Percentiles rank a stretch among this genome's conserved stretches.
phyloP scores from a whole-genome alignment of 2,329 filamentous ascomycete species.

The Diaporthe longicolla region DNA sequence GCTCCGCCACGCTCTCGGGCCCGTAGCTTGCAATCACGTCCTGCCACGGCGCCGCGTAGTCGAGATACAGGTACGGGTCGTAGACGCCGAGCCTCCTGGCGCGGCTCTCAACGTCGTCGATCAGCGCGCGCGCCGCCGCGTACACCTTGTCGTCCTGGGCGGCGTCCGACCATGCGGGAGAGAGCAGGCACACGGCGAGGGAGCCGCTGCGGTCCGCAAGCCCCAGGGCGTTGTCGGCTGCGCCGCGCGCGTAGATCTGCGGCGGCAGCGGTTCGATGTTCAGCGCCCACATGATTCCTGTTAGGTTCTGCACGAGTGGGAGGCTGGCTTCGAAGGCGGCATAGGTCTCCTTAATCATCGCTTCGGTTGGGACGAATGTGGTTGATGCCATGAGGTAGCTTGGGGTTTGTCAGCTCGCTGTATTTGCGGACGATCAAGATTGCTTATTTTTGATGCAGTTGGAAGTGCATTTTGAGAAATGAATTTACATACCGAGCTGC shows the following conservation, averaged over 20 bases:
- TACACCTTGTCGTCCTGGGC: conserved; percentile 1
- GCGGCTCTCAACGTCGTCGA: conserved; percentile 3
- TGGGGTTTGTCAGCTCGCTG: not conserved
- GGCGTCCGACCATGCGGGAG: conserved; percentile 4
- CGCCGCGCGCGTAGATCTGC: conserved; percentile 40
- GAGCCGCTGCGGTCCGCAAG: not conserved
- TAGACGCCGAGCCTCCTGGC: conserved; percentile 42
- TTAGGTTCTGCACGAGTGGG: not conserved
- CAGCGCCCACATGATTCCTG: conserved; percentile 41
- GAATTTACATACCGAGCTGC: conserved; percentile 9
- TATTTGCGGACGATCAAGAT: not conserved
- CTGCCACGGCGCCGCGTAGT: conserved; percentile 47
- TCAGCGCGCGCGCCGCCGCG: conserved; percentile 16
- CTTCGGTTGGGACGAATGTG: not conserved
- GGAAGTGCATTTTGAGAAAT: not conserved
- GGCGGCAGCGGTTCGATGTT: conserved; percentile 44
- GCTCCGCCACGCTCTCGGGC: conserved; percentile 40
- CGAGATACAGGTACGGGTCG: conserved; percentile 45
- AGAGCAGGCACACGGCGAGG: conserved; percentile 13
- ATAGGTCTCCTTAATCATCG: conserved; percentile 2
- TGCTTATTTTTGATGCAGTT: not conserved
- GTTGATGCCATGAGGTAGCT: not conserved
- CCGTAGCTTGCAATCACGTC: conserved; percentile 45
- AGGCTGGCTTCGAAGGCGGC: conserved; percentile 15
- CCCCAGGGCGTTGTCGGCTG: conserved; percentile 32